phyloP scores from a whole-genome alignment of 2,329 filamentous ascomycete genomes.

The Torrubiellomyces zombiae region DNA sequence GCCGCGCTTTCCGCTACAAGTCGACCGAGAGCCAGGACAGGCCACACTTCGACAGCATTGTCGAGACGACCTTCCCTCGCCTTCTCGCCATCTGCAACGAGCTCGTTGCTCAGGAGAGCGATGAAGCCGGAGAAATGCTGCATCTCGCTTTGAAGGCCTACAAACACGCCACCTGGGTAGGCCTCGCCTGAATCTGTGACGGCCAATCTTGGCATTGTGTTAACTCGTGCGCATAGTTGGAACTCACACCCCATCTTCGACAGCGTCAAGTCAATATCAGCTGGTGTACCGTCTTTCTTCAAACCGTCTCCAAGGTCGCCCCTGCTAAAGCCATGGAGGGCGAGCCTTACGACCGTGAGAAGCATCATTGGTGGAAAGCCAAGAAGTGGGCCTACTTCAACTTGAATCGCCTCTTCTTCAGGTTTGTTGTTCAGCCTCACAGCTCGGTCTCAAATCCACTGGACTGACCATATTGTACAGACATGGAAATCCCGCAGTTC shows the following conservation, averaged over 20 bases:
- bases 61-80: slow-evolving; percentile 78
- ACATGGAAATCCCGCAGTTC: slow-evolving; percentile 71
- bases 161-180: slow-evolving; percentile 92
- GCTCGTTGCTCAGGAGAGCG: slow-evolving; percentile 75
- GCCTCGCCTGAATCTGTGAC: not conserved
- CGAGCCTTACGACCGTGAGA: slow-evolving; percentile 68
- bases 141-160: slow-evolving; percentile 90
- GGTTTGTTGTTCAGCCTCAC: slow-evolving; percentile 48
- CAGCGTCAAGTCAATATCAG: slow-evolving; percentile 73
- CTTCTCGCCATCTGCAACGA: slow-evolving; percentile 75
- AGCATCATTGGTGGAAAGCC: slow-evolving; percentile 98
- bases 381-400: slow-evolving; percentile 99
- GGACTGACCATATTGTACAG: slow-evolving; percentile 23
- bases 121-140: slow-evolving; percentile 94
- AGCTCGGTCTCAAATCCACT: not conserved
- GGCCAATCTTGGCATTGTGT: no score
- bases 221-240: slow-evolving; percentile 44
- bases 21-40: slow-evolving; percentile 56
- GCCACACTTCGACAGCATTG: slow-evolving; percentile 84
- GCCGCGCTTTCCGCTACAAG: slow-evolving; percentile 91
- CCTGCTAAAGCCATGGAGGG: slow-evolving; percentile 73
- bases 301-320: slow-evolving; percentile 70
- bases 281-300: slow-evolving; percentile 92
- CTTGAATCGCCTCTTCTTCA: slow-evolving; percentile 84
- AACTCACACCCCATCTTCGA: slow-evolving; percentile 63